phyloP scores from a whole-genome alignment of 768 basidiomycete genomes.

The Pisolithus marmoratus region DNA sequence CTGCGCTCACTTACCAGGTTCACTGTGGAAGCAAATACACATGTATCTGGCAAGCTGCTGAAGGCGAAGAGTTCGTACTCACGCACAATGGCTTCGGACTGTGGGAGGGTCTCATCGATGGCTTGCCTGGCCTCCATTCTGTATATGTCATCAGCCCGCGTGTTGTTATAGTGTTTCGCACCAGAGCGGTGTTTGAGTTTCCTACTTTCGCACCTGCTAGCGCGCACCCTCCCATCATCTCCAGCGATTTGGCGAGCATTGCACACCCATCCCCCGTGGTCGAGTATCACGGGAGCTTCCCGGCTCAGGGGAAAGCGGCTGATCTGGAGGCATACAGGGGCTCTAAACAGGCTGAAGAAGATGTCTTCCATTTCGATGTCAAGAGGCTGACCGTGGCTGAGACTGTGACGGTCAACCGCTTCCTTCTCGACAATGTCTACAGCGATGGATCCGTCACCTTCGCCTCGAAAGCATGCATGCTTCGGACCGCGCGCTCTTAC shows the following conservation, averaged over 20 bases:
- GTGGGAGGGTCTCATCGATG: slow-evolving; percentile 27
- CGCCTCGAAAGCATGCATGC: slow-evolving; percentile 1
- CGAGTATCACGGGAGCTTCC: neutral
- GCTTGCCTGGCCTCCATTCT: slow-evolving; percentile 18
- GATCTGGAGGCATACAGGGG: neutral
- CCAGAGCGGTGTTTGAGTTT: slow-evolving; percentile 9
- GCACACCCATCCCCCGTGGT: neutral
- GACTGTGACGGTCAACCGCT: slow-evolving; percentile 1
- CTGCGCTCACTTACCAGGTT: slow-evolving; percentile 20
- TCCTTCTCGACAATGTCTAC: slow-evolving; percentile 1
- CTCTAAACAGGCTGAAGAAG: slow-evolving; percentile 8
- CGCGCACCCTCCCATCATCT: neutral
- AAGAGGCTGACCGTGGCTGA: slow-evolving; percentile 17
- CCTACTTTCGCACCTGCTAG: too few relatives aligned
- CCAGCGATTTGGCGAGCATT: slow-evolving; percentile 1
- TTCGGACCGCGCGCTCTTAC: slow-evolving; percentile 1
- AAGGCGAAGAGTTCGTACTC: slow-evolving; percentile 30
- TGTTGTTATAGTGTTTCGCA: slow-evolving; percentile 26
- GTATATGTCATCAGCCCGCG: slow-evolving; percentile 34
- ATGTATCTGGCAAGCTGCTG: slow-evolving; percentile 32
- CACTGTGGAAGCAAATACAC: slow-evolving; percentile 27
- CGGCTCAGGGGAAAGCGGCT: too few relatives aligned
- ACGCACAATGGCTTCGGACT: slow-evolving; percentile 28
- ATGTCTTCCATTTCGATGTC: slow-evolving; percentile 25
- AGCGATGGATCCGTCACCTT: slow-evolving; percentile 2